Base-by-base conservation (phyloP, 306 rosid genomes). In the Malus sylvestris region DNA sequence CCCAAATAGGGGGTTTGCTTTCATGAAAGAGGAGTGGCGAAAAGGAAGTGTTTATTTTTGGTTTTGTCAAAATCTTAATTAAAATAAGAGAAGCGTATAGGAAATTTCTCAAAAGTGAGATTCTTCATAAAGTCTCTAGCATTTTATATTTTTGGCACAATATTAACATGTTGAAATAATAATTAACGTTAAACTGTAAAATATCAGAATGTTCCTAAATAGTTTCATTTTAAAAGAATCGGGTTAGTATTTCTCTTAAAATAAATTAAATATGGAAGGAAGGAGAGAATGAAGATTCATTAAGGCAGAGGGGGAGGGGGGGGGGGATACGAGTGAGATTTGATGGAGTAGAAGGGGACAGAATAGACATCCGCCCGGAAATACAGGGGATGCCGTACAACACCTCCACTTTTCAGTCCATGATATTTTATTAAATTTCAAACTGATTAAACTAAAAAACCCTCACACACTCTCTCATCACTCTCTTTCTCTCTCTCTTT, bases 301-400 rank as follows among this genome's bases (percentile, higher is more conserved):
- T 49, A 15, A 30, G 57, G 16, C 4, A 59, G 5, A 22, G 76
- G 15, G 74, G 18, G n/a, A n/a, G n/a, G 76, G 1, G 8, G 0
- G 20, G 19, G 7, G 19, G 19, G 93, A 83, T 86, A 83, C 32
- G 83, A 80, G 93, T 88, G 97, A 85, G 93, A 90, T 87, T 92
- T 95, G 91, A 83, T 55, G 85, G 81, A 76, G 93, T 84, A 85
- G 88, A 92, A 83, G 92, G 91, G 97, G 98, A 92, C 98, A 92
- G 87, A 87, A 91, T 91, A 88, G 97, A 91, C 99, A 92, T 91
- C 93, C 91, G 71, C 87, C 97, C 98, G 97, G 85, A 92, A 89
- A 90, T 92, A 85, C 90, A 88, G 97, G 97, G 92, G 55, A 69
- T 10, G 32, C 90, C 93, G 93, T 91, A 91, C 98, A 84, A 65